Base-by-base conservation (phyloP, 1,284 basidiomycete genomes). In the Mycena sp. region DNA sequence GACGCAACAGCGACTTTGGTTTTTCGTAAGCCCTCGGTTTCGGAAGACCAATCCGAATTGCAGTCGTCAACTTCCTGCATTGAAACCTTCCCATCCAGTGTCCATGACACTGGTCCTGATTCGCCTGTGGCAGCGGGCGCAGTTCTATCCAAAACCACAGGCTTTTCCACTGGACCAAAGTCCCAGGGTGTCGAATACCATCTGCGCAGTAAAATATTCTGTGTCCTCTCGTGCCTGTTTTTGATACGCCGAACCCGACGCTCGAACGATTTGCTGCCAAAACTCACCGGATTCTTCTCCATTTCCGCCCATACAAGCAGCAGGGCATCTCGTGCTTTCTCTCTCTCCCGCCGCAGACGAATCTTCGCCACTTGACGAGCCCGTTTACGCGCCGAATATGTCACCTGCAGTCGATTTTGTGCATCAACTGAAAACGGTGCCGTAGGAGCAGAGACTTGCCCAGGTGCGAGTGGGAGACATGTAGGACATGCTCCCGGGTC, bases 401-500 rank as follows among this genome's bases (percentile, higher is more conserved):
- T 41, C 23, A 19, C 37, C 41, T 7, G 29, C 41, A 32, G 40
- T 14, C 4, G 6, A 23, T 37, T 14, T 9, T 45, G 12, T 54
- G 41, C 40, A 14, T 54, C 40, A 54, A 54, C 40, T 25, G 52
- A 35, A 44, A 41, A n/a, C 26, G 48, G 48, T 16, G 7, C 10
- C 17, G 23, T 14, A 11, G 46, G 29, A 4, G 14, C 19, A 50
- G 30, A 23, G 23, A 51, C 57, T 41, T 19, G 48, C 57, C 49
- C 30, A 48, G 17, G 5, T 19, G 40, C 11, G 19, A 30, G 41
- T 44, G 57, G 49, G 57, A 59, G 48, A 19, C 57, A 45, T 46
- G 53, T 16, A 45, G 11, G 12, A 23, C 53, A 55, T 37, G 52
- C 53, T 46, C 41, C 53, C 53, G 53, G 53, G 53, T 32, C 53